Base-by-base conservation (phyloP, 2,329 filamentous ascomycete species). In the Ceratocystis alfenasii region DNA sequence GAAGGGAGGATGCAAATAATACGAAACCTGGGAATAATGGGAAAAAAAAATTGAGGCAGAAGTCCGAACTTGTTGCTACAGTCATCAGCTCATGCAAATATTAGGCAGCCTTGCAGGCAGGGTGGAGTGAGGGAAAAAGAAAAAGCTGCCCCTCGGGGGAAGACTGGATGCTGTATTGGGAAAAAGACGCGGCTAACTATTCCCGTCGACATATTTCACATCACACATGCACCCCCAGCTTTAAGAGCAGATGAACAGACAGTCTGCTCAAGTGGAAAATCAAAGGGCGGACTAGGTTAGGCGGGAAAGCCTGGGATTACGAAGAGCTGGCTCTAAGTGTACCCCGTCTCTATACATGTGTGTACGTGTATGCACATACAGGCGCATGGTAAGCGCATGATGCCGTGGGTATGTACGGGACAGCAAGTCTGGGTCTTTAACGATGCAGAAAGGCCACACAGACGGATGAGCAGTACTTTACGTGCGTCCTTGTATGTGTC, bases 51-150 rank as follows among this genome's bases (percentile, higher is more conserved):
- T 33, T 15, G 30, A 30, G 22, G 15, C 1, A 59, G 53, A 33
- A 20, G 15, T 30, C 17, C n/a, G 1, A 36, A 17, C 25, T 12
- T 41, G 12, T 17, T n/a, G 25, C 28, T 59, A 30, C 12, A 8
- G 28, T 59, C n/a, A n/a, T 30, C 28, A n/a, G 55, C 55, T 36
- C 17, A 25, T n/a, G 55, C 17, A 30, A 36, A 59, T 59, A 36
- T 59, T 59, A 20, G 55, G 55, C 55, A 59, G 55, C 55, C 20
- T 30, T 59, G 55, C 55, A 59, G 55, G 55, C 33, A 28, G 28
- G 28, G 55, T 17, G 12, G 12, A 59, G 28, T 7, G 55, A 30
- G 30, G 10, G 55, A 36, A 33, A 30, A n/a, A n/a, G 6, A 53
- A 36, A 57, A 36, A 12, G 33, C 10, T n/a, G 5, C 1, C 55